Evolutionary conservation across 352 stramenopile species (phyloP).

Genomic region (Blastocystis sp.): DNA sequence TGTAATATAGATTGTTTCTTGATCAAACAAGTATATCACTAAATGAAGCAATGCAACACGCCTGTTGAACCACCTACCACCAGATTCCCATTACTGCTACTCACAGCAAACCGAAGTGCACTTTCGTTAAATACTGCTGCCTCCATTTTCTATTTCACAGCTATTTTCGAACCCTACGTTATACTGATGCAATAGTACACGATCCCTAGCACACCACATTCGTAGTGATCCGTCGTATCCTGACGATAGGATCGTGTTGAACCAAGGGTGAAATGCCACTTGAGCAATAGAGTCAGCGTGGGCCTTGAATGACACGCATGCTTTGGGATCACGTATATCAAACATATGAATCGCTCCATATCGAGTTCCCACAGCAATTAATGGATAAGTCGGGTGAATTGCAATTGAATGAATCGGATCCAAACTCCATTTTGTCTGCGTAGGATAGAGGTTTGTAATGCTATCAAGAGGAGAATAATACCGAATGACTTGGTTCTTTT

Average conservation of each 20-base stretch:
- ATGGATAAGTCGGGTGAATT: not conserved
- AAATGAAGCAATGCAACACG: slow-evolving; percentile 17
- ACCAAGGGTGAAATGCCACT: slow-evolving; percentile 36
- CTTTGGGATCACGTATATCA: slow-evolving; percentile 7
- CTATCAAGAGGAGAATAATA: not conserved
- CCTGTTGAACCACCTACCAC: not conserved
- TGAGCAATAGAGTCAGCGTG: slow-evolving; percentile 13
- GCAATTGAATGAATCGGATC: not conserved
- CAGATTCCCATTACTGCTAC: not conserved
- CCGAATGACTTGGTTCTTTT: not conserved
- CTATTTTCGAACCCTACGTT: not conserved
- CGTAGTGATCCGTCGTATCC: slow-evolving; percentile 17
- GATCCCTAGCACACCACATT: not conserved
- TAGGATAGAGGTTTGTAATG: not conserved
- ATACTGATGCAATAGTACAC: slow-evolving; percentile 16
- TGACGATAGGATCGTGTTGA: not conserved
- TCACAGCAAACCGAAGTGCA: slow-evolving; percentile 4
- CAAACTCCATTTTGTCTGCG: not conserved
- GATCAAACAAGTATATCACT: not conserved
- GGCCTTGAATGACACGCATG: not conserved
- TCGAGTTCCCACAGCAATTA: not conserved
- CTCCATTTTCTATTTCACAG: slow-evolving; percentile 5
- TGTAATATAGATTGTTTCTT: slow-evolving; percentile 20
- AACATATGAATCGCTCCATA: slow-evolving; percentile 38
- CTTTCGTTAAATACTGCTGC: not conserved